A percentile compares a stretch with the other conserved stretches of the same genome.
Conservation (phyloP, 768 basidiomycete genomes). For the Suillus bovinus region DNA sequence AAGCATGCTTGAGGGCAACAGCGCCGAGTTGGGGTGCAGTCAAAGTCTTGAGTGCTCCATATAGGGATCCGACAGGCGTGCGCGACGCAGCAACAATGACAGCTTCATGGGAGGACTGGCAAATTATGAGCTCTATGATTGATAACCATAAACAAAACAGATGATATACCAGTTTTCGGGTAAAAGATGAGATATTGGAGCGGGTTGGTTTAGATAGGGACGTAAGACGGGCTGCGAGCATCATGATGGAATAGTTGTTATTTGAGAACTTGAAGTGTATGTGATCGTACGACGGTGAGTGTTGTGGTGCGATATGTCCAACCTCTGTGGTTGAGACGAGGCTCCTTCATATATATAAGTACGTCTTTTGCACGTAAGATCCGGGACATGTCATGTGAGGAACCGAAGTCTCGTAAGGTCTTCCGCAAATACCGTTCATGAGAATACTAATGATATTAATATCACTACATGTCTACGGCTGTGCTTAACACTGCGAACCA, state of each 20-base stretch:
- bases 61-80: conserved; percentile 92
- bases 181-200: conserved; percentile 34
- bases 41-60: conserved; percentile 84
- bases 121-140: conserved; percentile 1
- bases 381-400: too few species aligned
- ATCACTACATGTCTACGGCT: conserved; percentile 55
- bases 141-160: not conserved
- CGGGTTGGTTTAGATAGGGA: conserved; percentile 41
- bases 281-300: conserved; percentile 3
- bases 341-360: not conserved
- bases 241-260: conserved; percentile 31
- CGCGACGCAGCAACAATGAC: conserved; percentile 94
- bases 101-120: conserved; percentile 63
- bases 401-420: too few species aligned
- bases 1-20: conserved; percentile 87
- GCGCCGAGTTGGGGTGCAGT: conserved; percentile 91
- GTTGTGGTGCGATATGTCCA: too few species aligned
- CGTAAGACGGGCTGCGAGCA: conserved; percentile 47
- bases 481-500: conserved; percentile 80
- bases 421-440: too few species aligned
- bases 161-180: conserved; percentile 55
- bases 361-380: conserved; percentile 3
- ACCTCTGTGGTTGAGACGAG: too few species aligned
- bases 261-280: conserved; percentile 13
- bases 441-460: too few species aligned